A percentile compares a stretch with the other conserved stretches of the same genome.
Evolutionary conservation across 768 basidiomycete species (phyloP).

Genomic region (Ramaria sp.): DNA sequence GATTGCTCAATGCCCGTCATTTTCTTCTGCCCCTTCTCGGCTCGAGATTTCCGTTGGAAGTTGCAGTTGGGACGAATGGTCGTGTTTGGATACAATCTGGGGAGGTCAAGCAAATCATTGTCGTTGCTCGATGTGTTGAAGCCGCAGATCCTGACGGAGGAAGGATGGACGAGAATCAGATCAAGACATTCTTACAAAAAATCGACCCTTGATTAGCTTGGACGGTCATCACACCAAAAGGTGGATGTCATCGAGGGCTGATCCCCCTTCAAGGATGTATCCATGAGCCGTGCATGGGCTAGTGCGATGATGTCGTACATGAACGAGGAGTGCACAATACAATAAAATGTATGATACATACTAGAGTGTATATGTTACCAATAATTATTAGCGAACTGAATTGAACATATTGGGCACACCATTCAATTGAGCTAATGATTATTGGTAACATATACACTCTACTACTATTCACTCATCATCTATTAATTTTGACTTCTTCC

Average conservation of each 20-base stretch:
- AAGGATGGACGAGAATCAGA: slow-evolving; percentile 35
- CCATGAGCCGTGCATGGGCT: too few relatives aligned
- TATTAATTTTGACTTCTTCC: slow-evolving; percentile 58
- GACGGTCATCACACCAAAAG: too few relatives aligned
- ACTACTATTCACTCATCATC: slow-evolving; percentile 45
- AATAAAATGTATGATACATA: too few relatives aligned
- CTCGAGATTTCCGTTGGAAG: slow-evolving; percentile 74
- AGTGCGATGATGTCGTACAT: too few relatives aligned
- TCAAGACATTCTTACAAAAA: slow-evolving; percentile 43
- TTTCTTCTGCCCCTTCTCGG: slow-evolving; percentile 79
- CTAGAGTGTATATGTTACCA: too few relatives aligned
- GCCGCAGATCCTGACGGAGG: slow-evolving; percentile 68
- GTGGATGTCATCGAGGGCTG: too few relatives aligned
- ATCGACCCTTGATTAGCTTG: slow-evolving; percentile 26
- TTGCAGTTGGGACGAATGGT: slow-evolving; percentile 85
- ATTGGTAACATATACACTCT: not conserved
- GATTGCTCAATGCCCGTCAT: slow-evolving; percentile 70
- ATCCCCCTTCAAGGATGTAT: too few relatives aligned
- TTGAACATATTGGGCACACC: too few relatives aligned
- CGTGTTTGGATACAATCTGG: slow-evolving; percentile 81
- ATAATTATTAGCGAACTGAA: too few relatives aligned
- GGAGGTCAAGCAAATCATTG: slow-evolving; percentile 64
- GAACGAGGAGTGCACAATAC: too few relatives aligned
- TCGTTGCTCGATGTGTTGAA: slow-evolving; percentile 69
- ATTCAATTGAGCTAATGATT: too few relatives aligned